Evolutionary conservation across 2,329 filamentous ascomycete genomes (phyloP).

Genomic region (Cephalotrichum gorgonifer): DNA sequence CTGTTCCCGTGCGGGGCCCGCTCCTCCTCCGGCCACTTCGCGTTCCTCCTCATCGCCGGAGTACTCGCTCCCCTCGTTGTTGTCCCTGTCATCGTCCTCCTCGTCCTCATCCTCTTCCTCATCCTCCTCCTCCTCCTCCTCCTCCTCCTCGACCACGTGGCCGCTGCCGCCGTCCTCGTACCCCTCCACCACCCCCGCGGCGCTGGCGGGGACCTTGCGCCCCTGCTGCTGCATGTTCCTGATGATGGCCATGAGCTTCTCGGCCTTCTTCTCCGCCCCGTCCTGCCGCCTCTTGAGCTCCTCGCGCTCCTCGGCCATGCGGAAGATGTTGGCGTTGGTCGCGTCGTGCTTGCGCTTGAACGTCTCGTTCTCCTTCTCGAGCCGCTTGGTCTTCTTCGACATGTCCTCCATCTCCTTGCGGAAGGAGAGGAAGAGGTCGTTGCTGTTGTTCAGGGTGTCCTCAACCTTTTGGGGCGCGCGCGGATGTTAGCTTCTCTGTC

Average conservation of each 20-base stretch:
- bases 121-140: conserved; percentile 51
- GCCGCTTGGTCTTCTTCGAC: conserved; percentile 95
- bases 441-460: conserved; percentile 96
- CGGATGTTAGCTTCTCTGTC: neutral
- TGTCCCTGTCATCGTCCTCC: conserved; percentile 44
- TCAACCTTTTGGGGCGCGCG: conserved; percentile 60
- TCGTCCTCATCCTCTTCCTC: conserved; percentile 58
- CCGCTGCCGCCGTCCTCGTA: conserved; percentile 52
- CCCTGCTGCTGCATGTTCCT: conserved; percentile 95
- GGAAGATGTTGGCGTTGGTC: conserved; percentile 87
- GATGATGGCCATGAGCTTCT: conserved; percentile 88
- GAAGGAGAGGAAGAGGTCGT: conserved; percentile 93
- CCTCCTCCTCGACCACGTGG: conserved; percentile 53
- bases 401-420: conserved; percentile 99
- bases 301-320: conserved; percentile 94
- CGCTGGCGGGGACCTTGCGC: conserved; percentile 59
- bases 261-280: conserved; percentile 58
- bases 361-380: conserved; percentile 92
- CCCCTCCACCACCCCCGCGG: conserved; percentile 49
- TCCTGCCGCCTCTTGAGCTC: conserved; percentile 42
- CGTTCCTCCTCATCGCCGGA: conserved; percentile 18
- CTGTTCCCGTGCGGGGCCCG: conserved; percentile 8
- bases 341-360: conserved; percentile 88
- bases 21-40: conserved; percentile 4
- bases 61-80: conserved; percentile 17